A percentile compares a stretch with the other conserved stretches of the same genome.
Conservation (phyloP, 805 yeast genomes). For the Starmerella tilneyi region DNA sequence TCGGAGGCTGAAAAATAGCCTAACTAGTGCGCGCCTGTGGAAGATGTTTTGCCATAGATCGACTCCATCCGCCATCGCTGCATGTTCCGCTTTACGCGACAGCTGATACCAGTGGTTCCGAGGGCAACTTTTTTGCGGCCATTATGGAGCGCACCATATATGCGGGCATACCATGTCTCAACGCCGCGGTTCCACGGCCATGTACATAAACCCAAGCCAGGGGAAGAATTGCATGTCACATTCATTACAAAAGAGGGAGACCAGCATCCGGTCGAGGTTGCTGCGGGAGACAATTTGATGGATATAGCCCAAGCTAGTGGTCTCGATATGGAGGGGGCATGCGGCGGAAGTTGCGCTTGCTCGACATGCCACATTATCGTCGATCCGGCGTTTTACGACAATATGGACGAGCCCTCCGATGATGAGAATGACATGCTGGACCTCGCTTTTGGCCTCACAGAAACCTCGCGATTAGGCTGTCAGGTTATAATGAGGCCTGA, state of each 20-base stretch:
- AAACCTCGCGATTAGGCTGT: slow-evolving; percentile 92
- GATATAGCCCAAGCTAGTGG: slow-evolving; percentile 93
- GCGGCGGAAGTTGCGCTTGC: slow-evolving; percentile 99
- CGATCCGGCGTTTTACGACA: slow-evolving; percentile 89
- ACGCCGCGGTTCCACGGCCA: slow-evolving; percentile 55
- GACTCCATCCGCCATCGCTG: no score
- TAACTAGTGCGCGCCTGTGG: no score
- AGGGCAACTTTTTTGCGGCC: neutral
- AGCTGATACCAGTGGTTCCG: neutral
- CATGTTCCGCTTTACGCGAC: slow-evolving; percentile 5
- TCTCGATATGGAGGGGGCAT: slow-evolving; percentile 91
- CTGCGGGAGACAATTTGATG: slow-evolving; percentile 81
- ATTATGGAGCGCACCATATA: neutral
- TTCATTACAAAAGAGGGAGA: slow-evolving; percentile 87
- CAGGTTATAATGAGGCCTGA: slow-evolving; percentile 84
- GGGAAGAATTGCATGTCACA: slow-evolving; percentile 81
- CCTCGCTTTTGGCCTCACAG: slow-evolving; percentile 92
- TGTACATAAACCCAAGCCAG: slow-evolving; percentile 79
- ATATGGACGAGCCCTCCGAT: slow-evolving; percentile 87
- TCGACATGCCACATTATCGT: slow-evolving; percentile 95
- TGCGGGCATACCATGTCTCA: neutral
- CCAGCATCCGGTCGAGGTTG: slow-evolving; percentile 71
- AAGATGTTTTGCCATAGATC: no score
- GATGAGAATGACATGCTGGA: slow-evolving; percentile 98
- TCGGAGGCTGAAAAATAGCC: slow-evolving; percentile 1